A percentile compares a stretch with the other conserved stretches of the same genome.
These are phyloP conservation scores for Phyllosticta capitalensis DNA, from an alignment of 2,329 filamentous ascomycete species.

Conservation along the genomic window DNA sequence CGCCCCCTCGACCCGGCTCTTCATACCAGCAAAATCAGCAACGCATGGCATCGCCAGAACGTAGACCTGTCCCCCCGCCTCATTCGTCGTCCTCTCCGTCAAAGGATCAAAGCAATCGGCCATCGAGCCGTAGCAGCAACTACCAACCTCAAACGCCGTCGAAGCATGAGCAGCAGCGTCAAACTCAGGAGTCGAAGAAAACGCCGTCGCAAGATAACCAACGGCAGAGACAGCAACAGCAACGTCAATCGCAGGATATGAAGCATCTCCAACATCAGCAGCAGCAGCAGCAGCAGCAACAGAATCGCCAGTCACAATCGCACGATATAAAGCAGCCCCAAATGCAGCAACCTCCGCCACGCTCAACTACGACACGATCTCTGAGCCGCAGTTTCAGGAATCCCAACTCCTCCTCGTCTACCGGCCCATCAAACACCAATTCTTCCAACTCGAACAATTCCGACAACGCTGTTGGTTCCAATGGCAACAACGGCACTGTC, in stretches of 20 bases:
- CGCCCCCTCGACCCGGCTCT: neutral
- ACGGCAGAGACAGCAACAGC: neutral
- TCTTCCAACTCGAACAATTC: conserved; percentile 10
- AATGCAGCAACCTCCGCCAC: conserved; percentile 4
- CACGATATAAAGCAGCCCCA: neutral
- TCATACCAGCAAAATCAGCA: neutral
- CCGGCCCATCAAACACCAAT: conserved; percentile 12
- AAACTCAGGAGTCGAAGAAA: neutral
- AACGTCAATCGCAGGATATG: neutral
- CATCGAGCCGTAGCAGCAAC: neutral
- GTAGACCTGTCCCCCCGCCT: neutral
- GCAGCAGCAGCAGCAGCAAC: neutral
- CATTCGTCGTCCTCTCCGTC: neutral
- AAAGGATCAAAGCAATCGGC: neutral
- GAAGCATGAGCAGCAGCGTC: neutral
- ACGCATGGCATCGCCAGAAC: neutral
- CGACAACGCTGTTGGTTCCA: neutral
- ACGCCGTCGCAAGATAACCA: neutral
- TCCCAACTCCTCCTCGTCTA: neutral
- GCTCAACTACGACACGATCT: conserved; percentile 1
- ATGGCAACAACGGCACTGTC: conserved; percentile 28
- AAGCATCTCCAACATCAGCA: conserved; percentile 1
- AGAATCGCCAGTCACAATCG: neutral
- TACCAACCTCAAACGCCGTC: neutral
- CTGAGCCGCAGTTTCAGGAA: conserved; percentile 7